Base-by-base conservation (phyloP, 768 basidiomycete genomes). In the Tylopilus subfusipes region DNA sequence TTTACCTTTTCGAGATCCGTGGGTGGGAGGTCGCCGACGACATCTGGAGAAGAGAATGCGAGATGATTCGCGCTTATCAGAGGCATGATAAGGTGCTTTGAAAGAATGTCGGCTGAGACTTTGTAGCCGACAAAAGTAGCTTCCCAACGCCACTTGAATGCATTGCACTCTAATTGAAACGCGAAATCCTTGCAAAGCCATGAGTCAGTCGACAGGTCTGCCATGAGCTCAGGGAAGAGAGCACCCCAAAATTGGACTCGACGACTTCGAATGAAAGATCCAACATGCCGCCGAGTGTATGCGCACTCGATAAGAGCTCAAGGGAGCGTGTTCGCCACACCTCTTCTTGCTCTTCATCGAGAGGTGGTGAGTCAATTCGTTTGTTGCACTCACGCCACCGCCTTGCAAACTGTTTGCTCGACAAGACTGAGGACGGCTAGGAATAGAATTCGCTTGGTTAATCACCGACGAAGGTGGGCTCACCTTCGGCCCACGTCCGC, bases 61-160 rank as follows among this genome's bases (percentile, higher is more conserved):
- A 89, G 70, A 67, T 90, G 83, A 54, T 78, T 83, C 43, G 82
- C 72, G 66, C 82, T 88, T 65, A 92, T 84, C 55, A 91, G 76
- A 8, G 90, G 90, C 56, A 85, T 73, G 57, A 91, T 83, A 58
- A 91, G 81, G 61, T 92, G 90, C 58, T 78, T 85, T 56, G 90
- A 91, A 48, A 92, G 76, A 51, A 90, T 74, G 48, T 88, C 85
- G 54, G 90, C 82, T 33, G 88, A 86, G 30, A 70, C 61, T 67
- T 76, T 84, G 66, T 82, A 74, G 9, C 88, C 86, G 34, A 87
- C 65, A 58, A 78, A 80, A 67, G 77, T 80, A 16, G 84, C 79
- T 68, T 91, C 87, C 90, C 90, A 92, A 72, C 80, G 77, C 88
- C 88, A 92, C 74, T 81, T 83, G 70, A 88, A 86, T 10, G 71